Evolutionary conservation across 1,284 basidiomycete species (phyloP), one percentile per base, ranked within the genome.

Genomic region (Testicularia cyperi): DNA sequence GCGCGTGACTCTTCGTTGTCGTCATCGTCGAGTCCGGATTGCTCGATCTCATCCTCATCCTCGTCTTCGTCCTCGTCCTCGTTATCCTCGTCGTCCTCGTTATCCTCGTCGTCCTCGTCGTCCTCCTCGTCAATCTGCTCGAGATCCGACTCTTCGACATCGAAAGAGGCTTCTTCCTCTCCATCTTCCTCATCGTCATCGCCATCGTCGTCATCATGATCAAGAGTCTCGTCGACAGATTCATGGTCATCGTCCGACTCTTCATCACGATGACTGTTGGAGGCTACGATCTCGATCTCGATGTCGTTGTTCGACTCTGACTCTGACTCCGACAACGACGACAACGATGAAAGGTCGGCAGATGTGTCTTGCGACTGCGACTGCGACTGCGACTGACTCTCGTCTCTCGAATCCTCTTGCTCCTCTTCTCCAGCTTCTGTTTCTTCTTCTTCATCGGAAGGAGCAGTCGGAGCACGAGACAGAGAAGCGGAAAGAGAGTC

Each of bases 401-500:
- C n/a, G n/a, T n/a, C n/a, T n/a, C n/a, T n/a, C n/a, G n/a, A n/a
- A n/a, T n/a, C n/a, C n/a, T n/a, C n/a, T n/a, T n/a, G n/a, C n/a
- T n/a, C n/a, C n/a, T n/a, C n/a, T n/a, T n/a, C n/a, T n/a, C n/a
- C n/a, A n/a, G n/a, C n/a, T n/a, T n/a, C n/a, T n/a, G n/a, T n/a
- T n/a, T n/a, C 14, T 39, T 21, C 20, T 39, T 38, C 37, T 10
- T 22, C 28, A 7, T 27, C 37, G 13, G 25, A 26, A 6, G 28
- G 29, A 20, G 22, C n/a, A 22, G 30, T 40, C 18, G 38, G 35
- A 21, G 37, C n/a, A 21, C 10, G 14, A n/a, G 38, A 29, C 2
- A 34, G 35, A 36, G 45, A 41, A 18, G 38, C 32, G 20, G 45
- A 47, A 14, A 22, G 4, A 16, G 38, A 35, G 18, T n/a, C 34